A percentile compares a stretch with the other conserved stretches of the same genome.
phyloP scores from a whole-genome alignment of 2,329 filamentous ascomycete genomes.

The Chaetomium sp. region DNA sequence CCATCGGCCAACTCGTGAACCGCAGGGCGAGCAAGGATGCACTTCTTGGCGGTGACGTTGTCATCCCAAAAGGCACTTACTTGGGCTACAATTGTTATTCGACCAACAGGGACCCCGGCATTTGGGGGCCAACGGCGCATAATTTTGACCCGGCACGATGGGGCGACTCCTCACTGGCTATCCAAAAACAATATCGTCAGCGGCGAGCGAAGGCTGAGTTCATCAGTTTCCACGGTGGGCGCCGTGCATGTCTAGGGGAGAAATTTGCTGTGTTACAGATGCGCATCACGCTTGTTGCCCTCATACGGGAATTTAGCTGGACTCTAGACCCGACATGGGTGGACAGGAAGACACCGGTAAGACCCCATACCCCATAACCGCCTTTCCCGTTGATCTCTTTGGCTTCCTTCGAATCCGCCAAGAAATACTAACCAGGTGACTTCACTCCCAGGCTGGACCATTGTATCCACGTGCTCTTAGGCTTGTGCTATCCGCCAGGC shows the following conservation, averaged over 20 bases:
- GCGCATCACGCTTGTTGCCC: constrained; percentile 12
- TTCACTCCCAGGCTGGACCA: constrained; percentile 12
- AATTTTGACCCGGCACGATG: constrained; percentile 14
- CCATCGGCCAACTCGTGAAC: constrained; percentile 44
- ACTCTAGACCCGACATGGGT: constrained; percentile 13
- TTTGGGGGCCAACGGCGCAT: constrained; percentile 13
- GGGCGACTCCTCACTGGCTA: constrained; percentile 6
- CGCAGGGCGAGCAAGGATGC: constrained; percentile 23
- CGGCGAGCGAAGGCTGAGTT: constrained; percentile 15
- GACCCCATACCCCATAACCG: background rate
- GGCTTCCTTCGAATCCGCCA: background rate
- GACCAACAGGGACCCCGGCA: constrained; percentile 13
- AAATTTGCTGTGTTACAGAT: constrained; percentile 17
- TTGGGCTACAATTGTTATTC: constrained; percentile 19
- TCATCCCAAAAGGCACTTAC: constrained; percentile 15
- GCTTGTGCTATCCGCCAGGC: constrained; percentile 9
- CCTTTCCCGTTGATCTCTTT: background rate
- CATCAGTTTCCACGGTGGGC: constrained; percentile 17
- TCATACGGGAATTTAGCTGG: constrained; percentile 11
- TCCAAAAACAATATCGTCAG: constrained; percentile 16
- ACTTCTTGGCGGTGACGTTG: constrained; percentile 10
- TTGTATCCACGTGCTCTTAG: constrained; percentile 13
- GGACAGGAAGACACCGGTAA: constrained; percentile 16
- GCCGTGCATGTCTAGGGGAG: constrained; percentile 16
- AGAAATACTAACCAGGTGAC: background rate